phyloP scores from a whole-genome alignment of 345 rosid genomes.

The Aegle marmelos region DNA sequence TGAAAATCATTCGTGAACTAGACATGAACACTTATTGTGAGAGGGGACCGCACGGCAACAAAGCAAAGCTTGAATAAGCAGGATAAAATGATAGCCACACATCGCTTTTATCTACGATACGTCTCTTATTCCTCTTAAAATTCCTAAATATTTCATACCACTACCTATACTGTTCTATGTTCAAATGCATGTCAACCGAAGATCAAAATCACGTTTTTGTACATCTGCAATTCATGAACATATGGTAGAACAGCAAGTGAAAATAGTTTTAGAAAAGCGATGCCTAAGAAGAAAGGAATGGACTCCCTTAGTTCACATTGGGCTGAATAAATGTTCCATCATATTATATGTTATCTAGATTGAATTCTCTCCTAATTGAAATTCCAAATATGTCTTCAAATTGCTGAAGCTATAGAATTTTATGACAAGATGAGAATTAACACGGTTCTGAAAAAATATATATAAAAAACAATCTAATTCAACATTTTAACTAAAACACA shows the following conservation, averaged over 20 bases:
- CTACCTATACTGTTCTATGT: not conserved
- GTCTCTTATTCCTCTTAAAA: not conserved
- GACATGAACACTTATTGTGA: not conserved
- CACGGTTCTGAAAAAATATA: not conserved
- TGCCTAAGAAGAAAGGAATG: not conserved
- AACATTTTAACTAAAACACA: not conserved
- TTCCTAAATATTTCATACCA: not conserved
- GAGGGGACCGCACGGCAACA: not conserved
- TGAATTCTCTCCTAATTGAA: not conserved
- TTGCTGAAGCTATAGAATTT: not conserved
- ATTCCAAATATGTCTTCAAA: not conserved
- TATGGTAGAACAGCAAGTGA: not conserved
- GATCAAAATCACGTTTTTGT: not conserved
- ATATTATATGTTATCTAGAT: not conserved
- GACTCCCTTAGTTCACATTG: not conserved
- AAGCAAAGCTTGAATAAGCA: not conserved
- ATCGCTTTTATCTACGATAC: not conserved
- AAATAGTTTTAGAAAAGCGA: not conserved
- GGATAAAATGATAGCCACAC: not conserved
- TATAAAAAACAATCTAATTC: not conserved
- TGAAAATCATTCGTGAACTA: not conserved
- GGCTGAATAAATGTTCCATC: not conserved
- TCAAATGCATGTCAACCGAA: conserved; percentile 1
- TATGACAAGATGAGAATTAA: not conserved
- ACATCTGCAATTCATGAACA: not conserved